These are phyloP conservation scores for Galeopsis tetrahit DNA, from an alignment of 257 asterid genomes.

Conservation along the genomic window DNA sequence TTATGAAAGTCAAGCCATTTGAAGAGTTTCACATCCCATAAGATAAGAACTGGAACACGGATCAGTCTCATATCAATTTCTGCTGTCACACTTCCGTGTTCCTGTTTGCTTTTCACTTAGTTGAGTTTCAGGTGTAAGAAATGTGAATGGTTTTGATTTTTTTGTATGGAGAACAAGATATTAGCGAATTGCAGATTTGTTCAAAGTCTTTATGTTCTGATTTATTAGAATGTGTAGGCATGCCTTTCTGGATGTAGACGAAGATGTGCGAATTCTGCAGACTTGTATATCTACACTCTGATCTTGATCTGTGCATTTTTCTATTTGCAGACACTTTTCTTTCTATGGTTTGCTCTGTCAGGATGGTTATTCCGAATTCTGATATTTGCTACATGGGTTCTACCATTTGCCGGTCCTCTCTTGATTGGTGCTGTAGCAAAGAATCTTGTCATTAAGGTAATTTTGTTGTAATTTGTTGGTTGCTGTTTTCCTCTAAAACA, in stretches of 20 bases:
- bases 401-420: conserved; percentile 98
- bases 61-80: not conserved
- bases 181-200: conserved; percentile 4
- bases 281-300: conserved; percentile 25
- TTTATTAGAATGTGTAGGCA: conserved; percentile 1
- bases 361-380: conserved; percentile 93
- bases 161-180: not conserved
- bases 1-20: not conserved
- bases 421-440: conserved; percentile 82
- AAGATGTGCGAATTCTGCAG: conserved; percentile 20
- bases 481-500: not conserved
- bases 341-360: conserved; percentile 96
- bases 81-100: not conserved
- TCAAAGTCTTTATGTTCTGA: conserved; percentile 18
- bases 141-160: not conserved
- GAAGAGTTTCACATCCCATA: not conserved
- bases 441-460: conserved; percentile 91
- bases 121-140: conserved; percentile 24
- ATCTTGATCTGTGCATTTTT: conserved; percentile 22
- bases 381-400: conserved; percentile 81
- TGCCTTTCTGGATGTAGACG: conserved; percentile 20
- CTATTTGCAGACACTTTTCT: conserved; percentile 79
- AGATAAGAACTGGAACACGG: conserved; percentile 13
- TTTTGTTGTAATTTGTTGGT: not conserved
- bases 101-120: conserved; percentile 1